Conservation (phyloP, 257 asterid species). For the Fraxinus anomala region DNA sequence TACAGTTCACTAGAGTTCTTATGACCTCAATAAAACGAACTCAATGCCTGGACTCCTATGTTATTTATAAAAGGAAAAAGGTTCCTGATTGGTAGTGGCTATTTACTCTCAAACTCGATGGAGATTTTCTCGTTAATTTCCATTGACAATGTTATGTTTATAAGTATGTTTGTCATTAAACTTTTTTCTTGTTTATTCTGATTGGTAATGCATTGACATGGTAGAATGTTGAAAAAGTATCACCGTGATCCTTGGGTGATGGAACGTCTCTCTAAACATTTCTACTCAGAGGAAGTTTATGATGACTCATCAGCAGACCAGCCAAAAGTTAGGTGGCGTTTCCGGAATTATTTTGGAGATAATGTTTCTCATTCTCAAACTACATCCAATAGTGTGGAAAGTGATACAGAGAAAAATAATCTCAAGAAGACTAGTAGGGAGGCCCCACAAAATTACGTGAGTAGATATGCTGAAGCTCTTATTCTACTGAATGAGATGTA, state of each 20-base stretch:
- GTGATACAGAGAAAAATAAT: slow-evolving; percentile 30
- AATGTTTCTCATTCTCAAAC: slow-evolving; percentile 22
- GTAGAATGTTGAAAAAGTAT: slow-evolving; percentile 62
- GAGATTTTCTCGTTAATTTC: neutral
- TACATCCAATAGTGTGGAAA: slow-evolving; percentile 24
- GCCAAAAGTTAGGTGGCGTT: slow-evolving; percentile 64
- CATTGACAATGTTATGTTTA: neutral
- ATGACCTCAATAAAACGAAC: neutral
- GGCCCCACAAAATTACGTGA: slow-evolving; percentile 43
- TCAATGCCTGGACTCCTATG: neutral
- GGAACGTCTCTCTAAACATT: slow-evolving; percentile 57
- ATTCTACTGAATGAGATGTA: neutral
- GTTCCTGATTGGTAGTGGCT: neutral
- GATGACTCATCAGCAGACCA: slow-evolving; percentile 60
- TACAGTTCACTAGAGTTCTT: neutral
- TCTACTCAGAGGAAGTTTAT: slow-evolving; percentile 64
- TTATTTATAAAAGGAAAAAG: neutral
- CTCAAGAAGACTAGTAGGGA: slow-evolving; percentile 36
- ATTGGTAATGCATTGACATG: slow-evolving; percentile 11
- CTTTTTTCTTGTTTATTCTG: slow-evolving; percentile 8
- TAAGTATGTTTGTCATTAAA: neutral
- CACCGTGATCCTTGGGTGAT: slow-evolving; percentile 41
- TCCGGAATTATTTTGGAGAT: slow-evolving; percentile 49
- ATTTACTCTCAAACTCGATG: neutral
- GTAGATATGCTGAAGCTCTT: slow-evolving; percentile 21